These are phyloP conservation scores for Coemansia sp. DNA, from an alignment of 192 early-diverging fungal species.

Conservation along the genomic window DNA sequence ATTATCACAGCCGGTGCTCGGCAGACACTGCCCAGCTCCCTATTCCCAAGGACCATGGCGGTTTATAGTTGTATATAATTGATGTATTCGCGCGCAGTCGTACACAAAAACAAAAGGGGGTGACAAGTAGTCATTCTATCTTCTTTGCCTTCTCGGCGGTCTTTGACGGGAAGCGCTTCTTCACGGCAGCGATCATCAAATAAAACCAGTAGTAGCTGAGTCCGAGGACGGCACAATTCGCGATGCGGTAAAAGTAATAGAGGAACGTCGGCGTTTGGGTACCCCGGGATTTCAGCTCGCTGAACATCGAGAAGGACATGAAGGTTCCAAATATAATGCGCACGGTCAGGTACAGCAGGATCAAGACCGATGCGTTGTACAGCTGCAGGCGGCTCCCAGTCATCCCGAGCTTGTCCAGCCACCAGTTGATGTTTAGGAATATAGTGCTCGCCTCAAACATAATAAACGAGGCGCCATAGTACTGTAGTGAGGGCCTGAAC, in stretches of 20 bases:
- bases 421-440: constrained; percentile 90
- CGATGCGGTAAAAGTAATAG: constrained; percentile 46
- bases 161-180: constrained; percentile 29
- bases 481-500: constrained; percentile 70
- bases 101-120: background rate
- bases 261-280: constrained; percentile 17
- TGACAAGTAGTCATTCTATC: background rate
- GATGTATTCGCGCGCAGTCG: no score
- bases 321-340: constrained; percentile 73
- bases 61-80: no score
- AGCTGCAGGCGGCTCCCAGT: constrained; percentile 72
- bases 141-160: constrained; percentile 4
- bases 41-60: no score
- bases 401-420: constrained; percentile 79
- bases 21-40: no score
- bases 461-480: constrained; percentile 82
- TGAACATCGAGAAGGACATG: constrained; percentile 59
- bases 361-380: constrained; percentile 75
- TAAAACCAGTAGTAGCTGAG: constrained; percentile 53
- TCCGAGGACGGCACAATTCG: constrained; percentile 21
- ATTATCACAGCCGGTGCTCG: no score
- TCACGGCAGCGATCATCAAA: constrained; percentile 37
- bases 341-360: constrained; percentile 66
- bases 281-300: constrained; percentile 32
- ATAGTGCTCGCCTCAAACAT: constrained; percentile 89